These are phyloP conservation scores for Eucalyptus caleyi DNA, from an alignment of 345 rosid species.

Conservation along the genomic window DNA sequence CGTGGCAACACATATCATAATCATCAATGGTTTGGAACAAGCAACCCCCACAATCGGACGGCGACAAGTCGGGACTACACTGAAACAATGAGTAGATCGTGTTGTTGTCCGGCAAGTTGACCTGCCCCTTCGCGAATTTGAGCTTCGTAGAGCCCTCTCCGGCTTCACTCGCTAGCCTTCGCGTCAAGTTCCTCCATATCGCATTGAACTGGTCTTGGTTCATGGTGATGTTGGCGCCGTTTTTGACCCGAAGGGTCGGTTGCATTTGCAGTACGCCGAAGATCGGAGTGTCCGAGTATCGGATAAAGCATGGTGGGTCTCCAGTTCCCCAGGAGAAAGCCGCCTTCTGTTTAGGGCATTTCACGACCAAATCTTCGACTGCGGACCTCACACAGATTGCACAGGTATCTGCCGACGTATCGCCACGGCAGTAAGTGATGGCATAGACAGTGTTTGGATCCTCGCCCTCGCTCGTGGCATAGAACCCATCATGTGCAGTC, in stretches of 20 bases:
- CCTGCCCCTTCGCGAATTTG: slow-evolving; percentile 22
- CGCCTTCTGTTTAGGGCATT: slow-evolving; percentile 24
- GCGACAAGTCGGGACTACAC: slow-evolving; percentile 44
- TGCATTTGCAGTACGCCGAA: slow-evolving; percentile 8
- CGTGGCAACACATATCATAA: slow-evolving; percentile 1
- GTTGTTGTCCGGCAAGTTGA: background rate
- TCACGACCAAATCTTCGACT: background rate
- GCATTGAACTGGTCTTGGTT: slow-evolving; percentile 1
- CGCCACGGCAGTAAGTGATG: slow-evolving; percentile 17
- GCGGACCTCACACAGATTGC: background rate
- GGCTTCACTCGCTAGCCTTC: background rate
- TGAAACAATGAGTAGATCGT: slow-evolving; percentile 28
- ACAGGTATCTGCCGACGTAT: slow-evolving; percentile 9
- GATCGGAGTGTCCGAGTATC: background rate
- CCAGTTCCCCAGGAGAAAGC: slow-evolving; percentile 6
- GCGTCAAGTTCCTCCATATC: slow-evolving; percentile 18
- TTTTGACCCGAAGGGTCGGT: background rate
- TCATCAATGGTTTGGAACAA: background rate
- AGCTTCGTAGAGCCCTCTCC: slow-evolving; percentile 7
- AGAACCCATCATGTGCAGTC: background rate
- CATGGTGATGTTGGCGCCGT: background rate
- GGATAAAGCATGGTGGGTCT: slow-evolving; percentile 15
- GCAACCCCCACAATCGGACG: slow-evolving; percentile 14
- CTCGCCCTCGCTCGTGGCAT: background rate
- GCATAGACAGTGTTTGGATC: background rate